Percentiles rank a stretch among this genome's conserved stretches.
phyloP scores from a whole-genome alignment of 176 grass and related monocot genomes.

The Typha latifolia region DNA sequence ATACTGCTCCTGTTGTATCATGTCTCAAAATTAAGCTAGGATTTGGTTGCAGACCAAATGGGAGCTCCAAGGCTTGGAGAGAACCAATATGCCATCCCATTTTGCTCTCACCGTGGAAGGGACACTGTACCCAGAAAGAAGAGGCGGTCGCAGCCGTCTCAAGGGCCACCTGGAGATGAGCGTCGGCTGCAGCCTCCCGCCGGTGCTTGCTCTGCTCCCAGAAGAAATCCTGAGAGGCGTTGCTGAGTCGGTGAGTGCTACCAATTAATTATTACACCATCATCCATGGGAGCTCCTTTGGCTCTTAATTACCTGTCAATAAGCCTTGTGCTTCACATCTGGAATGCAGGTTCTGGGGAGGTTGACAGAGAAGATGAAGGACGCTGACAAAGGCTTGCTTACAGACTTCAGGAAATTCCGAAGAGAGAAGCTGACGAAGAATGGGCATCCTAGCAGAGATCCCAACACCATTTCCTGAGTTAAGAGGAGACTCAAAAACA shows the following conservation, averaged over 20 bases:
- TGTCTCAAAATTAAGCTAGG: neutral
- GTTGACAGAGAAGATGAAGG: constrained; percentile 66
- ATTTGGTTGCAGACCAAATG: constrained; percentile 51
- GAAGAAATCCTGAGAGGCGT: constrained; percentile 62
- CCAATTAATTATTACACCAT: too few species aligned
- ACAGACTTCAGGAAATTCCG: constrained; percentile 57
- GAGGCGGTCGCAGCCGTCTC: constrained; percentile 34
- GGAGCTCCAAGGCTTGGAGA: constrained; percentile 56
- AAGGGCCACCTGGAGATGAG: constrained; percentile 67
- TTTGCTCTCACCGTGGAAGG: constrained; percentile 54
- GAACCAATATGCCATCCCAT: constrained; percentile 46
- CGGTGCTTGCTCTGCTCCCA: constrained; percentile 56
- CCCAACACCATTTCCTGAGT: neutral
- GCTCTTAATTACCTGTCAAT: neutral
- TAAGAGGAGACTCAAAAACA: neutral
- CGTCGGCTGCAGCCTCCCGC: constrained; percentile 66
- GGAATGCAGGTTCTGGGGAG: constrained; percentile 49
- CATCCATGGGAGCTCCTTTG: neutral
- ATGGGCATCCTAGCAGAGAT: neutral
- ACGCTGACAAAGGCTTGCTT: constrained; percentile 41
- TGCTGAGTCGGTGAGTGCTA: constrained; percentile 41
- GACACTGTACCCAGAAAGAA: constrained; percentile 60
- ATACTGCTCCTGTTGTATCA: too few species aligned
- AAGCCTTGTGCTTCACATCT: neutral
- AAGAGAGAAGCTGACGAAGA: constrained; percentile 50